Base-by-base conservation (phyloP, 805 yeast genomes). In the Wickerhamomyces rabaulensis region DNA sequence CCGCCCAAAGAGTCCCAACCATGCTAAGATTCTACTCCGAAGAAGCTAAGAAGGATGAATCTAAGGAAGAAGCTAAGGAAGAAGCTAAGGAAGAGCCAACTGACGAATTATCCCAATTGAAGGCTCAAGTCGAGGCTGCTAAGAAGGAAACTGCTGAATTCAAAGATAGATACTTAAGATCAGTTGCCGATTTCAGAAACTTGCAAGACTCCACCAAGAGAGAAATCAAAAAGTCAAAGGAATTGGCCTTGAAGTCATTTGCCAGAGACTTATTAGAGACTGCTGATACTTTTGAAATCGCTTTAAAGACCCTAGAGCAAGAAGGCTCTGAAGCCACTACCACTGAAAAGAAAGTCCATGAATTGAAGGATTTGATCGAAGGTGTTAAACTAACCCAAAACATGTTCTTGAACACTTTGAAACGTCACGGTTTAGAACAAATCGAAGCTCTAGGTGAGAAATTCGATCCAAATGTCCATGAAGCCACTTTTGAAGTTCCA, bases 381-480 rank as follows among this genome's bases (percentile, higher is more conserved):
- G 80, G 80, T 56, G 79, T 75, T 33, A 69, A 68, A 49, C 69
- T 75, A 72, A 75, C 79, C 40, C 69, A 73, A 61, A 64, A 62
- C 49, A 68, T 74, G 41, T 75, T 75, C 55, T 73, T 70, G 52
- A 75, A 74, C 61, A 75, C 80, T 16, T 67, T 75, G 59, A 61
- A 58, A 43, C 74, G 66, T 53, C 76, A 74, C 59, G 80, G 80
- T 16, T 66, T 75, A 51, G 71, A 67, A 50, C 70, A 70, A 60
- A 68, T 75, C 43, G 76, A 74, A 57, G 78, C 80, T 33, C 47
- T 73, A 43, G 79, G 77, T 39, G 67, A 74, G 58, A 61, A 57
- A 41, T 75, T 75, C 47, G 80, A 75, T 59, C 80, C 80, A 46
- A 75, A 75, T 61, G 65, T 67, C 46, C 80, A 75, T 56, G 80